Base-by-base conservation (phyloP, 768 basidiomycete species). In the Cystofilobasidium macerans region DNA sequence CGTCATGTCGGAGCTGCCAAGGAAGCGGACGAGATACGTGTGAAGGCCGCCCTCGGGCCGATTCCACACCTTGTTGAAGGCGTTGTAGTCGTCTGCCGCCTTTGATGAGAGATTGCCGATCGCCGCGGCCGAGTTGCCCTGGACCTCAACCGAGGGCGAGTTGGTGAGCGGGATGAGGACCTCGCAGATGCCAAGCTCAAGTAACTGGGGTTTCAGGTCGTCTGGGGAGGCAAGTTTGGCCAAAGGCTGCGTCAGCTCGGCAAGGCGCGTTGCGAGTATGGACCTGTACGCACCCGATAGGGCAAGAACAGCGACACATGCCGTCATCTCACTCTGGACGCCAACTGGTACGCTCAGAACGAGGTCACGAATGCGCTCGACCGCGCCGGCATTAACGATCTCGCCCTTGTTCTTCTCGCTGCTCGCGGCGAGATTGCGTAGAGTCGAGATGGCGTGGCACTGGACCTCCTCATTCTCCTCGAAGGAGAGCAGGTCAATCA, bases 401-500 rank as follows among this genome's bases (percentile, higher is more conserved):
- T 93, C 91, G 43, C 88, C 83, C 80, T 98, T 99, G 80, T 98
- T 99, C 81, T 92, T 90, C 80, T 98, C 94, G 38, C 87, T 89
- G 73, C 88, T 91, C 4, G 95, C 95, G 1, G 95, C 95, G 20
- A 99, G 82, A 74, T 99, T 99, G 20, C 95, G 84, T 53, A 99
- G 80, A 0, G 95, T 99, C 16, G 91, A 94, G 70, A 99, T 99
- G 24, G 95, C 95, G 72, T 99, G 95, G 73, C 95, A 98, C 75
- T 99, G 95, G 28, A 99, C 92, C 77, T 99, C 95, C 78, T 99
- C 95, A 73, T 98, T 98, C 76, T 99, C 95, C 76, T 97, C 97
- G 80, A 97, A 98, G 1, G 93, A 89, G 26, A 99, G 80, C 36
- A 99, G 82, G 74, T 90, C 92, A 76, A 99, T 97, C 45, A 99